phyloP scores from a whole-genome alignment of 768 basidiomycete species.

The Rhodocollybia butyracea region DNA sequence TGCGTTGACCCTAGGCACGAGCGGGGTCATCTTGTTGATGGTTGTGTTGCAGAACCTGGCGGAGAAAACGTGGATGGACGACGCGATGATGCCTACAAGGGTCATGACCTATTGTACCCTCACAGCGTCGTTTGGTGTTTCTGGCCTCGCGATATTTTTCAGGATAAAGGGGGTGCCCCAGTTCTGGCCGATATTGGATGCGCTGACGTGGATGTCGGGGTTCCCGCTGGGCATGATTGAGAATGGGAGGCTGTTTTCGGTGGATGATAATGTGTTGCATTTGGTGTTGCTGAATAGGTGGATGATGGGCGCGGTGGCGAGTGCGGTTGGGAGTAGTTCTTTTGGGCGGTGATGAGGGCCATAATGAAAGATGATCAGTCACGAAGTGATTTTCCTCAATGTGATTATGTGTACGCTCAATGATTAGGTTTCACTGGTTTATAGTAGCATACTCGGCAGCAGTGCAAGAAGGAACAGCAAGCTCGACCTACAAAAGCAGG shows the following conservation, averaged over 20 bases:
- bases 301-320: constrained; percentile 26
- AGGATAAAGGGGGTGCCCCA: constrained; percentile 4
- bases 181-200: constrained; percentile 25
- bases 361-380: no score
- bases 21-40: constrained; percentile 11
- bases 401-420: no score
- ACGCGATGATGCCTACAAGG: constrained; percentile 17
- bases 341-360: background rate
- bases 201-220: constrained; percentile 22
- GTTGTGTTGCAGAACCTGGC: constrained; percentile 13
- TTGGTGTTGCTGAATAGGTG: constrained; percentile 23
- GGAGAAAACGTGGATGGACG: constrained; percentile 19
- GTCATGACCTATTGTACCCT: constrained; percentile 18
- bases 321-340: constrained; percentile 18
- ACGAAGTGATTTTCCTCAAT: no score
- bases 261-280: constrained; percentile 22
- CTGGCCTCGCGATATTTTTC: constrained; percentile 16
- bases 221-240: constrained; percentile 24
- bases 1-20: background rate
- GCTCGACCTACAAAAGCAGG: no score
- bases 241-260: constrained; percentile 20
- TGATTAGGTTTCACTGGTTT: no score
- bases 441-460: no score
- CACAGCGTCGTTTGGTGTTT: constrained; percentile 14
- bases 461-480: no score